These are phyloP conservation scores for Chaetoceros tenuissimus DNA, from an alignment of 108 stramenopile species.

Conservation along the genomic window DNA sequence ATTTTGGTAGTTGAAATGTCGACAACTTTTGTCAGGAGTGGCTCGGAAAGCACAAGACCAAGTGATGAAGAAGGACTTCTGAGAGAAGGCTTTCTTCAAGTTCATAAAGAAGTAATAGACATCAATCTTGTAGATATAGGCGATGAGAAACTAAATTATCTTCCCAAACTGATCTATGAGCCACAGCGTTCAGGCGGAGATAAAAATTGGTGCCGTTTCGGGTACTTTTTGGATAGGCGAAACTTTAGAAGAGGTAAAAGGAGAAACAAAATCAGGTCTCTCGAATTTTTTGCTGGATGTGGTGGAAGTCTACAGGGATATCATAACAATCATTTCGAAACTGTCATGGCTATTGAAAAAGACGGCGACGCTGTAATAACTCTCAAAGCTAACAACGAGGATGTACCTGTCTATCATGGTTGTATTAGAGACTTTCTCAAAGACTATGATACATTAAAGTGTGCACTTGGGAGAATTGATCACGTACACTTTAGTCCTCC, in stretches of 20 bases:
- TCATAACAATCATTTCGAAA: slow-evolving; percentile 19
- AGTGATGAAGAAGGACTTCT: no score
- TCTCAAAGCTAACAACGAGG: slow-evolving; percentile 17
- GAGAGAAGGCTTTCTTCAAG: no score
- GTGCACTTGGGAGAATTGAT: slow-evolving; percentile 19
- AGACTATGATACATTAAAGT: slow-evolving; percentile 9
- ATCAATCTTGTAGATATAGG: no score
- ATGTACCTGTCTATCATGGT: slow-evolving; percentile 12
- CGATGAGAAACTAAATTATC: no score
- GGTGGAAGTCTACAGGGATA: slow-evolving; percentile 33
- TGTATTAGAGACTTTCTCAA: slow-evolving; percentile 13
- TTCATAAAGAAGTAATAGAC: slow-evolving; percentile 10
- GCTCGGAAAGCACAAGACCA: no score
- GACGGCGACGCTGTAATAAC: slow-evolving; percentile 21
- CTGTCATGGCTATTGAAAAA: slow-evolving; percentile 27
- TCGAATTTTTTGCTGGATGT: slow-evolving; percentile 38
- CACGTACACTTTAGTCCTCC: slow-evolving; percentile 23
- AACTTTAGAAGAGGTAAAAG: background rate
- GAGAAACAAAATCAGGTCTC: background rate
- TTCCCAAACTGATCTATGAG: slow-evolving; percentile 23
- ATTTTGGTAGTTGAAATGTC: no score
- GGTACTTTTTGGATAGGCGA: slow-evolving; percentile 17
- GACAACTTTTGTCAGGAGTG: no score
- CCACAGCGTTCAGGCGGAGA: slow-evolving; percentile 13
- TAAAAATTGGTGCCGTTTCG: slow-evolving; percentile 21